A percentile compares a stretch with the other conserved stretches of the same genome.
phyloP scores from a whole-genome alignment of 345 rosid genomes.

The Passiflora organensis region DNA sequence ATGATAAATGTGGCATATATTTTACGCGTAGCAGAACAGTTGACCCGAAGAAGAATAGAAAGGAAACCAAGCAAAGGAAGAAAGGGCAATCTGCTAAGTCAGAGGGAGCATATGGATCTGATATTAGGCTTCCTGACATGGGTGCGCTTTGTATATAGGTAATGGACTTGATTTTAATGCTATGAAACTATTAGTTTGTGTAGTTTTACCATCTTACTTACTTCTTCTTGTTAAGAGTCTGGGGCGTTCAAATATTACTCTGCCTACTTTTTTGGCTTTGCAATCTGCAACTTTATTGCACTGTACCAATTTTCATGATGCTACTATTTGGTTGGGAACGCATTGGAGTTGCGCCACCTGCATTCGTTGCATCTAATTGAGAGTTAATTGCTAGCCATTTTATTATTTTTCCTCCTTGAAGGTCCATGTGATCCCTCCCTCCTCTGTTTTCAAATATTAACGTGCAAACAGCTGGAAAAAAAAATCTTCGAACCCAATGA shows the following conservation, averaged over 20 bases:
- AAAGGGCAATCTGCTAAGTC: conserved; percentile 40
- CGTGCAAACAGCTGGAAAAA: no score
- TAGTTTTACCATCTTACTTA: neutral
- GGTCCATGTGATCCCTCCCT: no score
- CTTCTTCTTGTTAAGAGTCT: no score
- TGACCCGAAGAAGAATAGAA: conserved; percentile 57
- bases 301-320: neutral
- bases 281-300: neutral
- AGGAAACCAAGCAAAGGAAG: conserved; percentile 44
- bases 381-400: no score
- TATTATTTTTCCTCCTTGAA: no score
- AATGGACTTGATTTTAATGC: conserved; percentile 28
- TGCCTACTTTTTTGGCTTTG: neutral
- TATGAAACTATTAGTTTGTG: conserved; percentile 5
- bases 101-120: conserved; percentile 35
- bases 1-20: conserved; percentile 7
- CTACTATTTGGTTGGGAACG: no score
- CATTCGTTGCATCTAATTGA: no score
- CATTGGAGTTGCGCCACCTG: no score
- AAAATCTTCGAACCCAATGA: no score
- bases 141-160: conserved; percentile 86
- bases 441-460: no score
- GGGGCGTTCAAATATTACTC: neutral
- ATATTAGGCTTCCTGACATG: conserved; percentile 53
- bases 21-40: conserved; percentile 37